Conservation (phyloP, 345 rosid genomes). For the Kandelia obovata region DNA sequence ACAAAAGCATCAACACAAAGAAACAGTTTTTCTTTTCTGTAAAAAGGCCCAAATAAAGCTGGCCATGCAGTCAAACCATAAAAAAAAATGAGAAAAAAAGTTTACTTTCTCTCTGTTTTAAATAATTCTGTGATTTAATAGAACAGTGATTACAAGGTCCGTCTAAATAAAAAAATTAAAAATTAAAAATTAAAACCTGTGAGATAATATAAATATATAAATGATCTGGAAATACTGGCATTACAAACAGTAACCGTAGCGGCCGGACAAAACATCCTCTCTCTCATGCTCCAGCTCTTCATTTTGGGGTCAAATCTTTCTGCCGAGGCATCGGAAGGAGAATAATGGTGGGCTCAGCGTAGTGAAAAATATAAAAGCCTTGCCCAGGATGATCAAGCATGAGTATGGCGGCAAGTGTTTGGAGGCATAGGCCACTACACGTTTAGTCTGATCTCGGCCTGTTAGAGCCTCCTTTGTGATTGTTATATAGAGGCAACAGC, state of each 20-base stretch:
- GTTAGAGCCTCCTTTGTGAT: conserved; percentile 43
- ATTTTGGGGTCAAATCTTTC: neutral
- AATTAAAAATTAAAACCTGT: too few species aligned
- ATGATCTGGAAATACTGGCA: conserved; percentile 7
- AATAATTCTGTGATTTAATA: too few species aligned
- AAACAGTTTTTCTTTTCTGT: too few species aligned
- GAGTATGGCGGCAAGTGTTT: conserved; percentile 19
- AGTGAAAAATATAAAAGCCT: conserved; percentile 29
- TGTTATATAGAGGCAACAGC: conserved; percentile 74
- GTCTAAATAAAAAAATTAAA: too few species aligned
- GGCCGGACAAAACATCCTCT: conserved; percentile 7
- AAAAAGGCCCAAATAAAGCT: too few species aligned
- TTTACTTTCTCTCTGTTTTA: too few species aligned
- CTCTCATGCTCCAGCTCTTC: conserved; percentile 12
- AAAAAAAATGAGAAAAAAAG: too few species aligned
- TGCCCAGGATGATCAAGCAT: conserved; percentile 18
- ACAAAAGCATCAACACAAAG: too few species aligned
- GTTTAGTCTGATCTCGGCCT: conserved; percentile 78
- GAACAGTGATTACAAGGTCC: too few species aligned
- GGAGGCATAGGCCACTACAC: neutral
- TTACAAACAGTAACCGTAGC: conserved; percentile 1
- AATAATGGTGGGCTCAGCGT: conserved; percentile 28
- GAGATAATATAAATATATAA: neutral
- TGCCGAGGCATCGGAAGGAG: conserved; percentile 8
- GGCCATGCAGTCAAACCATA: too few species aligned